Conservation (phyloP, 1,284 basidiomycete genomes). For the Cutaneotrichosporon dermatis region DNA sequence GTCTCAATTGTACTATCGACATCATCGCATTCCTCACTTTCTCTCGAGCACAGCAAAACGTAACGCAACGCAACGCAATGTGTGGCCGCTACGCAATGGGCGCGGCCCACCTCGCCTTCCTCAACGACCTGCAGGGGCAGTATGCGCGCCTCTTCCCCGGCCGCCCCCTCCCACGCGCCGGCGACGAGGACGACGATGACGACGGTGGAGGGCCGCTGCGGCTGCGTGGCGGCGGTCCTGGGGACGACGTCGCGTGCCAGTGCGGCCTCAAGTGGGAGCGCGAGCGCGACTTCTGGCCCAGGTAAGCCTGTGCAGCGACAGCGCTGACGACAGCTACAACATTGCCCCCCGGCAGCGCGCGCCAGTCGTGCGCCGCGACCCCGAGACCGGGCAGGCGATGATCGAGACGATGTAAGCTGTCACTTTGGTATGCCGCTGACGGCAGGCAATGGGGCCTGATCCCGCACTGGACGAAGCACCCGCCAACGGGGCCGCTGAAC, state of each 20-base stretch:
- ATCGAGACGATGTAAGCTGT: constrained; percentile 44
- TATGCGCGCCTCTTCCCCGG: constrained; percentile 15
- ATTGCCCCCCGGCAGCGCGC: constrained; percentile 41
- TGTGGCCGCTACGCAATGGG: constrained; percentile 43
- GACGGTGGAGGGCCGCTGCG: constrained; percentile 6
- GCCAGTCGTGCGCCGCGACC: constrained; percentile 36
- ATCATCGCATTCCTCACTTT: not conserved
- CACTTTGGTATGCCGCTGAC: not conserved
- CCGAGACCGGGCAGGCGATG: constrained; percentile 52
- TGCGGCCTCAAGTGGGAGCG: constrained; percentile 36
- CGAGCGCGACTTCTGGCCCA: constrained; percentile 33
- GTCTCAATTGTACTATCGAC: not conserved
- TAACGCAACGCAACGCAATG: constrained; percentile 20
- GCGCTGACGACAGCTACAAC: constrained; percentile 37
- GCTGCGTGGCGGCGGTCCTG: constrained; percentile 13
- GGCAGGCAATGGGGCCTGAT: constrained; percentile 85
- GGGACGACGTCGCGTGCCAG: constrained; percentile 14
- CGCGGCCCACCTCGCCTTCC: constrained; percentile 23
- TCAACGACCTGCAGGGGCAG: constrained; percentile 16
- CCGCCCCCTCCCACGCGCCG: not conserved
- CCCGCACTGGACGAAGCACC: constrained; percentile 71
- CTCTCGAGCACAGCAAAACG: not conserved
- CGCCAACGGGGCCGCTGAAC: constrained; percentile 63
- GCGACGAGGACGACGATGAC: constrained; percentile 5
- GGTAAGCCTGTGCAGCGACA: constrained; percentile 16